Base-by-base conservation (phyloP, 2,329 filamentous ascomycete species). In the Seiridium cupressi region DNA sequence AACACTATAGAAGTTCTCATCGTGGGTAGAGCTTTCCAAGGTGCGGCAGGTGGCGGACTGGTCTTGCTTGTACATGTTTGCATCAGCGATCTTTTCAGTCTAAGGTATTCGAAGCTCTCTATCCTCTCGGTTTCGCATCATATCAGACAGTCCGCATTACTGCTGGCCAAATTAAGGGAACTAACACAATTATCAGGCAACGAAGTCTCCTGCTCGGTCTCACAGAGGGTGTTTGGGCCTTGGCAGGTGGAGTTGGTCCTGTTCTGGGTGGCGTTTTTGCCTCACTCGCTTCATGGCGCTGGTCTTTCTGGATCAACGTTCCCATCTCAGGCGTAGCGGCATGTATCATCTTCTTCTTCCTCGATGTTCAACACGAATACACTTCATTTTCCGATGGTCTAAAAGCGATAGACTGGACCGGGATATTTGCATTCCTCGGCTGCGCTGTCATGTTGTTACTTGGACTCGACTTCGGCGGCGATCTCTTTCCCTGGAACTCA, bases 161-260 rank as follows among this genome's bases (percentile, higher is more conserved):
- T 26, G 18, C 2, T 26, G 18, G 18, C 18, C 18, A 26, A 31
- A n/a, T 5, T 1, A 46, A 46, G 9, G 13, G 11, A 9, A 51
- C 51, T 13, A 26, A 54, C 9, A 36, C 13, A 26, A 26, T 8
- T 10, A 54, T n/a, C 51, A 54, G 53, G 18, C 35, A 55, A 69
- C 65, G 67, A 2, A 53, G 59, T 7, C 44, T 66, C 11, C 66
- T 67, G 18, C 51, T 66, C n/a, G 65, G 66, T n/a, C 32, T 61
- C 9, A 54, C 66, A 58, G 83, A 82, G 5, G 76, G 81, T 46
- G 80, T 85, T 1, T 81, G 85, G 85, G 83, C 82, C 9, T 44
- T 68, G 1, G 68, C 68, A 2, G 63, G 60, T 4, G 58, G 62
- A 8, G 47, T 60, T 7, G 68, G 68, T 1, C 68, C 68, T 2